Evolutionary conservation across 148 eudicot genomes (phyloP), one percentile per base, ranked within the genome.

Genomic region (Cornus kousa): DNA sequence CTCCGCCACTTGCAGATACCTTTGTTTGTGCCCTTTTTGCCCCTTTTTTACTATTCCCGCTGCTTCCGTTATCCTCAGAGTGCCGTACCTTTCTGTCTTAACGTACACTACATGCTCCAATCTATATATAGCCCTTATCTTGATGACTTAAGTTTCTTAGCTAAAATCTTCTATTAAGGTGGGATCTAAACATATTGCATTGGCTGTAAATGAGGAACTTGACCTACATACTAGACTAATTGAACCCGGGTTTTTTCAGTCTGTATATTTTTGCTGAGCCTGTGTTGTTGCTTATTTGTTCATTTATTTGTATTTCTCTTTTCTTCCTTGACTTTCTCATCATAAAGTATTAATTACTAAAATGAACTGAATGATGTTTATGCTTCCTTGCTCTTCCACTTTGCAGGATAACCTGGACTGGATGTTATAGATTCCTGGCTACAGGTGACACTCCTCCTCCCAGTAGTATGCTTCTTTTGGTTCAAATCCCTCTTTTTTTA

Each of bases 191-290:
- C 99, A 96, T 80, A 86, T 96, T 83, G 99, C 99, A 46, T 84
- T 96, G 84, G 89, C 99, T 14, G 90, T 96, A 76, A 93, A 96
- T 82, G 98, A 96, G 86, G 99, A 96, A 73, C 99, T 96, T 83
- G 85, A 82, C 77, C 83, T 96, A 50, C 99, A 96, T 68, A 87
- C 94, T 37, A 88, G 97, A 87, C 85, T 96, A 79, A 87, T 92
- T 76, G 97, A 90, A 90, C 67, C 90, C 75, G 24, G n/a, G 28
- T 28, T 64, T 69, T 43, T 43, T 43, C 5, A 4, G 48, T 9
- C 5, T 2, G 5, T 43, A 3, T 6, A 4, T 43, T 43, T 6
- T 9, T 43, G 48, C 48, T 43, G 48, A 43, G 48, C 48, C 7
- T 43, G 9, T 75, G 53, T 48, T 28, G 28, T 28, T 23, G 19